Percentiles rank a stretch among this genome's conserved stretches.
phyloP scores from a whole-genome alignment of 2,329 filamentous ascomycete species.

The Lasiodiplodia gonubiensis region DNA sequence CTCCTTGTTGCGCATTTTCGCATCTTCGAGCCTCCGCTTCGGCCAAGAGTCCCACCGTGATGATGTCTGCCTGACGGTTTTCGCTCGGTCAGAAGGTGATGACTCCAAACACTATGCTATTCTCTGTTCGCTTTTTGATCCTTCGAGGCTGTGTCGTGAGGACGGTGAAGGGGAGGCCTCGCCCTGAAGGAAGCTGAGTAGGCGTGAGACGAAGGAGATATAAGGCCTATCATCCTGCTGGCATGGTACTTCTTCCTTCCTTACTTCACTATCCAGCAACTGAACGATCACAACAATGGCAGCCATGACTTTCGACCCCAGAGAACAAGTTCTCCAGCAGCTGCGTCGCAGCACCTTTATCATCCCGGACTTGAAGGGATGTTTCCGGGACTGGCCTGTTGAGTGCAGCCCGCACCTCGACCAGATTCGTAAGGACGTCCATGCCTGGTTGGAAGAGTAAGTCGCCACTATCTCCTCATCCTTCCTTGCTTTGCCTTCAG shows the following conservation, averaged over 20 bases:
- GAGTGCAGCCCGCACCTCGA: conserved; percentile 14
- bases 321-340: conserved; percentile 13
- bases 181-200: no score
- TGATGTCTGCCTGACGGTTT: neutral
- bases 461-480: neutral
- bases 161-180: neutral
- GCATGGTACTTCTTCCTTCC: neutral
- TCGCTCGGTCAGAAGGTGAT: neutral
- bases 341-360: conserved; percentile 5
- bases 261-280: neutral
- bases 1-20: neutral
- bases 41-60: conserved; percentile 1
- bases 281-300: neutral
- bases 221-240: neutral
- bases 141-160: conserved; percentile 10
- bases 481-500: neutral
- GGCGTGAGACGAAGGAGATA: neutral
- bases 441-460: conserved; percentile 21
- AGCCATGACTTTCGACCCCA: conserved; percentile 15
- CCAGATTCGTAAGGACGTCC: conserved; percentile 21
- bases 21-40: neutral
- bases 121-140: neutral
- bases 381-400: conserved; percentile 17
- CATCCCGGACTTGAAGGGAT: conserved; percentile 10
- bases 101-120: neutral